phyloP scores from a whole-genome alignment of 495 filamentous ascomycete species.

The Cryomyces minteri region DNA sequence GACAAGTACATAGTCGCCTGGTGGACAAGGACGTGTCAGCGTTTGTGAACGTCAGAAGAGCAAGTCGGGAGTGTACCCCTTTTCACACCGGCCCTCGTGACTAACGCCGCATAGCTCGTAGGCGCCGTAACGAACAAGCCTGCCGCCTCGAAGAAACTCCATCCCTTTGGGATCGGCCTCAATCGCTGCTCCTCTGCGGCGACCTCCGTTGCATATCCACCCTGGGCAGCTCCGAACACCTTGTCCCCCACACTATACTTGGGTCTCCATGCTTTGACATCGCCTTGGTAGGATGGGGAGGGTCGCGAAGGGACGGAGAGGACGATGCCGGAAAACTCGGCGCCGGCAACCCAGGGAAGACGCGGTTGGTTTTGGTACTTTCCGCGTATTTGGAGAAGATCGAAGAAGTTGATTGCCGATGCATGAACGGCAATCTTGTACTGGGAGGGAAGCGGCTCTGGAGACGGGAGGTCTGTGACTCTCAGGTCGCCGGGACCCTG shows the following conservation, averaged over 20 bases:
- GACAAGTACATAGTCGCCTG: slow-evolving; percentile 66
- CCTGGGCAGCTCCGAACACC: slow-evolving; percentile 78
- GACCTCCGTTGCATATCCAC: slow-evolving; percentile 66
- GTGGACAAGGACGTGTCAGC: not conserved
- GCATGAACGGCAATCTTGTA: slow-evolving; percentile 86
- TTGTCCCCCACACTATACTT: slow-evolving; percentile 57
- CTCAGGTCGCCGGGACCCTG: slow-evolving; percentile 65
- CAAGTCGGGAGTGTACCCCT: slow-evolving; percentile 18
- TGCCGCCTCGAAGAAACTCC: slow-evolving; percentile 70
- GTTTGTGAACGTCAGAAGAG: not conserved
- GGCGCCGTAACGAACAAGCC: slow-evolving; percentile 84
- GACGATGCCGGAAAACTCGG: slow-evolving; percentile 71
- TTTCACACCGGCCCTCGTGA: slow-evolving; percentile 56
- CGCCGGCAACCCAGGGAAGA: slow-evolving; percentile 75
- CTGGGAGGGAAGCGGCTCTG: slow-evolving; percentile 45
- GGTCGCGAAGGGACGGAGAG: slow-evolving; percentile 34
- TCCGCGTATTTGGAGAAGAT: slow-evolving; percentile 75
- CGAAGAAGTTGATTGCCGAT: slow-evolving; percentile 86
- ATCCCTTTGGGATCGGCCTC: slow-evolving; percentile 56
- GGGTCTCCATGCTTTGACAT: slow-evolving; percentile 8
- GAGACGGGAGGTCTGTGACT: slow-evolving; percentile 54
- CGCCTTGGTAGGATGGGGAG: slow-evolving; percentile 10
- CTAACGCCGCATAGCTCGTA: slow-evolving; percentile 74
- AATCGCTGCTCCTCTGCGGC: slow-evolving; percentile 46
- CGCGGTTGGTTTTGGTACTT: slow-evolving; percentile 51